Evolutionary conservation across 495 filamentous ascomycete species (phyloP).

Genomic region (Thozetella sp.): DNA sequence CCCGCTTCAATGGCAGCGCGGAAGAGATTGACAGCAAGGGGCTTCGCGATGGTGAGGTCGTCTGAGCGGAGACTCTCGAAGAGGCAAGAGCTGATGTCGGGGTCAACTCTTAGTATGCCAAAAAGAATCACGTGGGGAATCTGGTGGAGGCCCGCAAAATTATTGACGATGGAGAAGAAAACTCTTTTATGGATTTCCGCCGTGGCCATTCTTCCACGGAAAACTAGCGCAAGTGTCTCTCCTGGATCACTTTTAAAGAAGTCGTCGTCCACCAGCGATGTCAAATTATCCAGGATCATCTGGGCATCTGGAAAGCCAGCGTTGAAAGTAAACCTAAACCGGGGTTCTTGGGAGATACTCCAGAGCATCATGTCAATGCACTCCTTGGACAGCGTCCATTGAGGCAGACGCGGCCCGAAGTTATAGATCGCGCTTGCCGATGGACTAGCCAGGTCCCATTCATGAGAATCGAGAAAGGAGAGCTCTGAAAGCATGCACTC

Average conservation of each 20-base stretch:
- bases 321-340: background rate
- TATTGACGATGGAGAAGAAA: constrained; percentile 13
- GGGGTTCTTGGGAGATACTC: background rate
- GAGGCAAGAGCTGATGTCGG: background rate
- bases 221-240: constrained; percentile 1
- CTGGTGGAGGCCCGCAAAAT: constrained; percentile 9
- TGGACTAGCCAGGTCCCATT: background rate
- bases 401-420: background rate
- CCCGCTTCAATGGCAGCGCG: constrained; percentile 15
- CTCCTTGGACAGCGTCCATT: background rate
- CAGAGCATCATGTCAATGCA: background rate
- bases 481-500: background rate
- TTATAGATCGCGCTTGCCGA: background rate
- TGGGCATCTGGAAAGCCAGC: background rate
- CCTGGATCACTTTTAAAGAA: background rate
- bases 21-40: constrained; percentile 13
- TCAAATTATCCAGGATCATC: constrained; percentile 7
- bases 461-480: background rate
- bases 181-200: constrained; percentile 6
- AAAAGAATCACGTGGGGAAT: constrained; percentile 4
- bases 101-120: constrained; percentile 5
- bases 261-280: constrained; percentile 2
- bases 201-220: background rate
- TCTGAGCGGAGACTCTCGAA: constrained; percentile 4
- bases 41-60: constrained; percentile 4